Base-by-base conservation (phyloP, 345 rosid genomes). In the Murraya paniculata region DNA sequence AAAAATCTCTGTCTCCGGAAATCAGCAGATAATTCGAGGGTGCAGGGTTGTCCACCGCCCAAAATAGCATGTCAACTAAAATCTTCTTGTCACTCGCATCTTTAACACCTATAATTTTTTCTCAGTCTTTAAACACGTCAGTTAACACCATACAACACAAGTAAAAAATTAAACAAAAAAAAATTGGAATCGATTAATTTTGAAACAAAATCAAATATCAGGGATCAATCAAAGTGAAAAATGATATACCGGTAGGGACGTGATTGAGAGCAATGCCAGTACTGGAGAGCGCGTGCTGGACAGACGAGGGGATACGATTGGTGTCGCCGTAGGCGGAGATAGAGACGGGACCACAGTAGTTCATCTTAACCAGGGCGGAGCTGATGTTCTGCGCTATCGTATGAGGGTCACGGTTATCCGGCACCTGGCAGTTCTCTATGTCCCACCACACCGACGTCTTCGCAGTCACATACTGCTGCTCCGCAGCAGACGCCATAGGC, bases 11-110 rank as follows among this genome's bases (percentile, higher is more conserved):
- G 53, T 93, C 98, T 4, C 98, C 98, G 0, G 98, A 95, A 31
- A 95, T 91, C 45, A 95, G 75, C 89, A 95, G 84, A 81, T 88
- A 93, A 81, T 93, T 95, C 0, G 92, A 92, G 24, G 98, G 98
- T 2, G 98, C 98, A 0, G 98, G 89, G 77, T 95, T 95, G 70
- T 95, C 98, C 66, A 93, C 91, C 4, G 98, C 97, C 97, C 98
- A 95, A 57, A 92, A 91, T 71, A 95, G 83, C 97, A 93, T 93
- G 73, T 95, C 97, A 13, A 95, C 98, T n/a, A 95, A 77, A 81
- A 95, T 95, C 86, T 92, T 95, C 88, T 95, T 95, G 84, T 95
- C 98, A 74, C 98, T 95, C 3, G 98, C 98, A 91, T 95, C 98
- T 82, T 95, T 95, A 35, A 91, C 95, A 30, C 98, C 98, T 95